Percentiles rank a stretch among this genome's conserved stretches.
phyloP scores from a whole-genome alignment of 805 yeast genomes.

The Saturnispora diversa region DNA sequence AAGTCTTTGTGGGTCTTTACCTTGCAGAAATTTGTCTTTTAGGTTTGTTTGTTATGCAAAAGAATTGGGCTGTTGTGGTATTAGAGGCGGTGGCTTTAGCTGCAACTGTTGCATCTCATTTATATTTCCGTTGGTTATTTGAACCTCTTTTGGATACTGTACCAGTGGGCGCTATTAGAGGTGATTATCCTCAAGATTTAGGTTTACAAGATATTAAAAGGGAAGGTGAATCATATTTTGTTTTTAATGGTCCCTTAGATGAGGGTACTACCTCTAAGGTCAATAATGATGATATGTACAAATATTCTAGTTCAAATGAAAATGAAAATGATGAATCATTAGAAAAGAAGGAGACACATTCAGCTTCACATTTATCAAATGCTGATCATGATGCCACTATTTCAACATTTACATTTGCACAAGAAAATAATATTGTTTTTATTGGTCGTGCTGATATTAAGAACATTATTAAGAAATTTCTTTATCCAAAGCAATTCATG shows the following conservation, averaged over 20 bases:
- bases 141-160: slow-evolving; percentile 59
- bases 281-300: neutral
- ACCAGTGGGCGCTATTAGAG: slow-evolving; percentile 55
- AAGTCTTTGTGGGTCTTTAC: slow-evolving; percentile 63
- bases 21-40: slow-evolving; percentile 61
- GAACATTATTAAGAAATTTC: slow-evolving; percentile 19
- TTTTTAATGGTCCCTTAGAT: slow-evolving; percentile 6
- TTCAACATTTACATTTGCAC: slow-evolving; percentile 5
- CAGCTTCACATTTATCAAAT: slow-evolving; percentile 3
- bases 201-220: slow-evolving; percentile 51
- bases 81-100: slow-evolving; percentile 54
- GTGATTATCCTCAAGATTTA: slow-evolving; percentile 56
- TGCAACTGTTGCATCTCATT: slow-evolving; percentile 51
- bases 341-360: slow-evolving; percentile 9
- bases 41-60: slow-evolving; percentile 67
- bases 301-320: neutral
- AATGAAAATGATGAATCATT: neutral
- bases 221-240: slow-evolving; percentile 24
- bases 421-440: slow-evolving; percentile 4
- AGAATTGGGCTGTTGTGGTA: slow-evolving; percentile 72
- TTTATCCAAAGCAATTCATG: slow-evolving; percentile 24
- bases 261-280: neutral
- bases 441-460: slow-evolving; percentile 2
- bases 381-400: slow-evolving; percentile 9
- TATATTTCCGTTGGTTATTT: slow-evolving; percentile 51